Percentiles rank a stretch among this genome's conserved stretches.
phyloP scores from a whole-genome alignment of 1,139 yeast genomes.

The Geotrichum bryndzae region DNA sequence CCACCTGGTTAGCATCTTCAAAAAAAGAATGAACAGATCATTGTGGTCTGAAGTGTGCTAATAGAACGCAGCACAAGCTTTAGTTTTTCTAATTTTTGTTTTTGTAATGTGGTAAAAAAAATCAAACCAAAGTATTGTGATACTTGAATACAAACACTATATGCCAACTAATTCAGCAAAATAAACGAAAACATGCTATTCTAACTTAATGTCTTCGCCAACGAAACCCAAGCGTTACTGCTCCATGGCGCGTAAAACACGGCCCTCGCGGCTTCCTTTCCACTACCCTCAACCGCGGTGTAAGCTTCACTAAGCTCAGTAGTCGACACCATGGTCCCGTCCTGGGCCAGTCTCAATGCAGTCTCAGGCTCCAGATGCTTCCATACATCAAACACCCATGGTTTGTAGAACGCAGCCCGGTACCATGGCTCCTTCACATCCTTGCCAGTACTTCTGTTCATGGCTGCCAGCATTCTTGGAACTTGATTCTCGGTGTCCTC shows the following conservation, averaged over 20 bases:
- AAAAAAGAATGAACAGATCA: too few species aligned
- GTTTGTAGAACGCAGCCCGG: constrained; percentile 65
- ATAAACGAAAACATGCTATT: neutral
- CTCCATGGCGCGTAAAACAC: constrained; percentile 45
- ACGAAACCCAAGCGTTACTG: constrained; percentile 21
- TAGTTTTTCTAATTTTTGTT: too few species aligned
- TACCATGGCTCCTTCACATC: constrained; percentile 47
- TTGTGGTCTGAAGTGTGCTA: too few species aligned
- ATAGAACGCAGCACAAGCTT: too few species aligned
- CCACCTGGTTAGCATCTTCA: too few species aligned
- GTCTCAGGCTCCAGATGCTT: constrained; percentile 47
- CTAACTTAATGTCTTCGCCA: constrained; percentile 6
- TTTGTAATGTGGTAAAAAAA: too few species aligned
- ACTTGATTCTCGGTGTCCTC: constrained; percentile 38
- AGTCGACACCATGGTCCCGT: constrained; percentile 43
- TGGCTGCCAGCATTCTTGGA: constrained; percentile 51
- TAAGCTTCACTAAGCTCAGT: constrained; percentile 49
- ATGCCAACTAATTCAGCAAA: too few species aligned
- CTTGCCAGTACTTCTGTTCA: constrained; percentile 21
- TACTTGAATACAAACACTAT: too few species aligned
- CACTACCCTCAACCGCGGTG: constrained; percentile 39
- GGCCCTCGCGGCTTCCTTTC: constrained; percentile 57
- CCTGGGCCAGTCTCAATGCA: constrained; percentile 48
- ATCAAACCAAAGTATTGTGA: too few species aligned
- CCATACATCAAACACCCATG: constrained; percentile 68